A percentile compares a stretch with the other conserved stretches of the same genome.
Evolutionary conservation across 345 rosid genomes (phyloP).

Genomic region (Sonneratia caseolaris): DNA sequence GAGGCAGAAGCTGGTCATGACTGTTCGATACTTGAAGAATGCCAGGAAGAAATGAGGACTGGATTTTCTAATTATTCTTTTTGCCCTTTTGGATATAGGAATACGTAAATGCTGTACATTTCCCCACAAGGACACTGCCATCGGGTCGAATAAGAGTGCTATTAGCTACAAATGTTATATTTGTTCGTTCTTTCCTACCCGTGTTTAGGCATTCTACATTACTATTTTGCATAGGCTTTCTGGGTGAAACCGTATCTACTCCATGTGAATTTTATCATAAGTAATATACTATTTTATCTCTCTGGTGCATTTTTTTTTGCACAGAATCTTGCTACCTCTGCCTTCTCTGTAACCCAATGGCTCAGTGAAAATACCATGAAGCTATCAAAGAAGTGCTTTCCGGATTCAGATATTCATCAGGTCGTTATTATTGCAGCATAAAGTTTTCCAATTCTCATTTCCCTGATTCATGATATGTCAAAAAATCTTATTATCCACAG

Average conservation of each 20-base stretch:
- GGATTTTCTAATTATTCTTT: slow-evolving; percentile 1
- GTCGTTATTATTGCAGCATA: too few relatives aligned
- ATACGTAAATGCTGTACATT: slow-evolving; percentile 32
- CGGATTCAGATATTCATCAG: not conserved
- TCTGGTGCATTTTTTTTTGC: not conserved
- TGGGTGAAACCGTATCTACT: not conserved
- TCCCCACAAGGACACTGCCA: slow-evolving; percentile 7
- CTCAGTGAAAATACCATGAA: not conserved
- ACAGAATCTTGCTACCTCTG: not conserved
- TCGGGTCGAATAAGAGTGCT: slow-evolving; percentile 18
- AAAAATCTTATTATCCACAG: too few relatives aligned
- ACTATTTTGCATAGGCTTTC: not conserved
- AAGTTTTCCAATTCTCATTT: too few relatives aligned
- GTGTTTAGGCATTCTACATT: not conserved
- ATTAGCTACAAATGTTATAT: slow-evolving; percentile 6
- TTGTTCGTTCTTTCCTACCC: not conserved
- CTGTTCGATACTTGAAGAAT: slow-evolving; percentile 63
- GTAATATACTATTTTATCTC: not conserved
- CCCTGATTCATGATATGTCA: too few relatives aligned
- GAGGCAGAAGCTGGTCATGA: slow-evolving; percentile 91
- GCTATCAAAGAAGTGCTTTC: not conserved
- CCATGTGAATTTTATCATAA: slow-evolving; percentile 1
- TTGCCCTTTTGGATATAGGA: slow-evolving; percentile 16
- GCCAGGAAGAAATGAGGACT: slow-evolving; percentile 32
- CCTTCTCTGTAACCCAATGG: not conserved